Conservation (phyloP, 495 filamentous ascomycete species). For the Talaromyces stipitatus region DNA sequence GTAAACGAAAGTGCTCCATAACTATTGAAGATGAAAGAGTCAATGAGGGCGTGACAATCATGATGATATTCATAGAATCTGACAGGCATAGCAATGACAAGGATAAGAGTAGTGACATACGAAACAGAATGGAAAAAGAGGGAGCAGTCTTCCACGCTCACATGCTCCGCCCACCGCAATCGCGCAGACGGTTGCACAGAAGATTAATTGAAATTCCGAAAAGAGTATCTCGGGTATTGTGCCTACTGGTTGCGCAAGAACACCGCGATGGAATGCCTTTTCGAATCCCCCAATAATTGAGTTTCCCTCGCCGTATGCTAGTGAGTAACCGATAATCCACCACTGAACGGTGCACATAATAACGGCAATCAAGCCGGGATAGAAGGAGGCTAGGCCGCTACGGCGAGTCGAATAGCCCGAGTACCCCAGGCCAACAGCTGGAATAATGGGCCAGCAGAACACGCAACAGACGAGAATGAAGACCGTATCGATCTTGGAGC, state of each 20-base stretch:
- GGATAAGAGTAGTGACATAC: slow-evolving; percentile 13
- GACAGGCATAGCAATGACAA: neutral
- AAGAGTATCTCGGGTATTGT: slow-evolving; percentile 44
- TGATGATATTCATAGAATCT: neutral
- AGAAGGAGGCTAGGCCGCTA: slow-evolving; percentile 39
- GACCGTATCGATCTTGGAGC: slow-evolving; percentile 26
- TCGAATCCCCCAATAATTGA: slow-evolving; percentile 29
- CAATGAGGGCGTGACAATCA: neutral
- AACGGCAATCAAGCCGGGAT: slow-evolving; percentile 35
- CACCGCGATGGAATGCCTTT: slow-evolving; percentile 28
- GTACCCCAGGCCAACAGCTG: slow-evolving; percentile 39
- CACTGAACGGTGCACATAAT: slow-evolving; percentile 38
- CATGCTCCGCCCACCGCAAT: slow-evolving; percentile 38
- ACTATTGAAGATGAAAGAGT: slow-evolving; percentile 12
- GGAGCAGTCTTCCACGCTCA: slow-evolving; percentile 41
- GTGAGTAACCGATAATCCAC: slow-evolving; percentile 35
- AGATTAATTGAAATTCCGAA: slow-evolving; percentile 45
- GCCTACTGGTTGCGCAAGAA: slow-evolving; percentile 32
- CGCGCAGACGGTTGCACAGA: slow-evolving; percentile 40
- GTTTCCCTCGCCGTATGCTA: slow-evolving; percentile 31
- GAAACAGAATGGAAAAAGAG: slow-evolving; percentile 44
- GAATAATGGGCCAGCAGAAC: slow-evolving; percentile 36
- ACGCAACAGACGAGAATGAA: slow-evolving; percentile 39
- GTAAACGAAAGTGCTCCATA: slow-evolving; percentile 41
- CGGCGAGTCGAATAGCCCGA: slow-evolving; percentile 37